A percentile compares a stretch with the other conserved stretches of the same genome.
Conservation (phyloP, 2,329 filamentous ascomycete species). For the Aureobasidium sp. region DNA sequence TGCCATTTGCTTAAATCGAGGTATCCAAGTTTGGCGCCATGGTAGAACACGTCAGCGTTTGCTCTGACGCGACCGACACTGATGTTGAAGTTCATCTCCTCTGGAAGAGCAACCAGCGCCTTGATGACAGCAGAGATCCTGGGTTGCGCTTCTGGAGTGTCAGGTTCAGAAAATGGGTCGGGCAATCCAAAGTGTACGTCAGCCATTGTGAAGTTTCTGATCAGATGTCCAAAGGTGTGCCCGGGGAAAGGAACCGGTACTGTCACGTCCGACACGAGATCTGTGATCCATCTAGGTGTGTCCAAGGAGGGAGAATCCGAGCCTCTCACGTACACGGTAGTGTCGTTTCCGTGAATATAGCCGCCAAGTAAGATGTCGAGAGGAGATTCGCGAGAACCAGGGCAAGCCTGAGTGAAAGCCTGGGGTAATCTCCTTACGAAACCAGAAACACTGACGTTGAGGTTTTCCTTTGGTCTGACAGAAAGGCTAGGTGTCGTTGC, state of each 20-base stretch:
- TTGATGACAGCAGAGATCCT: slow-evolving; percentile 75
- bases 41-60: slow-evolving; percentile 71
- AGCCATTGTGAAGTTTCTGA: slow-evolving; percentile 78
- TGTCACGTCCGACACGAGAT: slow-evolving; percentile 72
- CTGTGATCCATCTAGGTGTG: slow-evolving; percentile 73
- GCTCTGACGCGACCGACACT: slow-evolving; percentile 70
- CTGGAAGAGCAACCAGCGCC: slow-evolving; percentile 68
- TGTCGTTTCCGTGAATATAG: slow-evolving; percentile 72
- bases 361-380: slow-evolving; percentile 71
- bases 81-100: slow-evolving; percentile 79
- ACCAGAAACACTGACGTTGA: slow-evolving; percentile 63
- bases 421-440: slow-evolving; percentile 66
- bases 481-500: slow-evolving; percentile 60
- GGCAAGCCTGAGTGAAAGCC: slow-evolving; percentile 63
- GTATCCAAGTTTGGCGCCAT: slow-evolving; percentile 67
- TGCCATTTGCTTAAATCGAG: slow-evolving; percentile 79
- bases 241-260: slow-evolving; percentile 80
- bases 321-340: slow-evolving; percentile 75
- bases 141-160: slow-evolving; percentile 63
- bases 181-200: slow-evolving; percentile 83
- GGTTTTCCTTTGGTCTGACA: slow-evolving; percentile 58
- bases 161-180: slow-evolving; percentile 67
- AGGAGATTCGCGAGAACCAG: slow-evolving; percentile 68
- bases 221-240: slow-evolving; percentile 68
- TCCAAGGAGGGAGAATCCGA: slow-evolving; percentile 56